Conservation (phyloP, 192 early-diverging fungal species). For the Lobosporangium transversale region DNA sequence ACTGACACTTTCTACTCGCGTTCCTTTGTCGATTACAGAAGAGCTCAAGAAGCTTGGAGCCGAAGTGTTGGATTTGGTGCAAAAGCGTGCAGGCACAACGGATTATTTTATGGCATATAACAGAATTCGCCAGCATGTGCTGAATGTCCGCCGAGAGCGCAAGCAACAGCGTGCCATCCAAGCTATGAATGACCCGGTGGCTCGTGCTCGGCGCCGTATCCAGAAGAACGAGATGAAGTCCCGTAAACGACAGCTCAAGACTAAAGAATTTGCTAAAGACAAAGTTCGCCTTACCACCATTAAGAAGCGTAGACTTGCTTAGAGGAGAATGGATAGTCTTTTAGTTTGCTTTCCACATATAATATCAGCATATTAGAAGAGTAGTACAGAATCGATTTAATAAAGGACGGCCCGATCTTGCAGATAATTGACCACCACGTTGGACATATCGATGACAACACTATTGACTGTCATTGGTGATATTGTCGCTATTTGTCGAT, state of each 20-base stretch:
- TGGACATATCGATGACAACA: too few species aligned
- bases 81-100: slow-evolving; percentile 79
- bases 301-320: slow-evolving; percentile 53
- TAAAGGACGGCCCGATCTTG: too few species aligned
- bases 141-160: slow-evolving; percentile 69
- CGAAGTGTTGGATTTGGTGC: slow-evolving; percentile 82
- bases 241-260: slow-evolving; percentile 72
- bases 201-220: slow-evolving; percentile 71
- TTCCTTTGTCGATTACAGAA: slow-evolving; percentile 53
- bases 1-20: background rate
- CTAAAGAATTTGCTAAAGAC: slow-evolving; percentile 67
- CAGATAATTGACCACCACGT: too few species aligned
- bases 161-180: slow-evolving; percentile 67
- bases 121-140: slow-evolving; percentile 71
- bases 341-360: background rate
- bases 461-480: too few species aligned
- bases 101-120: slow-evolving; percentile 75
- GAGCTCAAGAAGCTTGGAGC: slow-evolving; percentile 78
- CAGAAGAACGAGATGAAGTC: slow-evolving; percentile 81
- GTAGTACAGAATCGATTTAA: background rate
- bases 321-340: background rate
- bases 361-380: background rate
- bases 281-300: slow-evolving; percentile 59
- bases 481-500: too few species aligned
- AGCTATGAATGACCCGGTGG: slow-evolving; percentile 80